phyloP scores from a whole-genome alignment of 176 grass and related monocot genomes.

The Eragrostis nindensis region DNA sequence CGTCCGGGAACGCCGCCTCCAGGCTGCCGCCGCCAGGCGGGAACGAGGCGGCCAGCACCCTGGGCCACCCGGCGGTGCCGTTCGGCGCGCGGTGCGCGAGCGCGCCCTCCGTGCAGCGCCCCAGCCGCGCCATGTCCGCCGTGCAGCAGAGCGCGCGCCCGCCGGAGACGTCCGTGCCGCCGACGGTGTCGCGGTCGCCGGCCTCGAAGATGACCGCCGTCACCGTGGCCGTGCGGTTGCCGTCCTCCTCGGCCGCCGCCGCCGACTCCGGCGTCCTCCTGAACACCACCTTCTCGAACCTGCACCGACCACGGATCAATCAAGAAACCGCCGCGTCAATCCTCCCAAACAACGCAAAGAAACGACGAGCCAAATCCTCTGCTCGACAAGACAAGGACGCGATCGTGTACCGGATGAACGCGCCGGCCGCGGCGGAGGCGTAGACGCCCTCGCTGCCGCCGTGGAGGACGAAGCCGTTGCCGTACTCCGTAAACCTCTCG shows the following conservation, averaged over 20 bases:
- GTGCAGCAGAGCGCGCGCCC: conserved; percentile 72
- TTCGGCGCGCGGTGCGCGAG: conserved; percentile 44
- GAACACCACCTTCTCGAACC: conserved; percentile 81
- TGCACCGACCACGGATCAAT: conserved; percentile 19
- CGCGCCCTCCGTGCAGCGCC: conserved; percentile 55
- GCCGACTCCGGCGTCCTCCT: conserved; percentile 50
- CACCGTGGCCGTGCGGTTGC: conserved; percentile 48
- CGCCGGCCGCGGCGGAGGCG: conserved; percentile 50
- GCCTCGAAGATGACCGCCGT: conserved; percentile 69
- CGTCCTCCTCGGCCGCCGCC: conserved; percentile 18
- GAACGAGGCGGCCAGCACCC: conserved; percentile 52
- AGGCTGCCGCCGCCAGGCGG: conserved; percentile 1
- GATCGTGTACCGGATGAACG: conserved; percentile 63
- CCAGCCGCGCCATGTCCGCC: conserved; percentile 43
- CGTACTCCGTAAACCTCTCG: conserved; percentile 43
- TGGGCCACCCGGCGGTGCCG: conserved; percentile 44
- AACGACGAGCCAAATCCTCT: neutral
- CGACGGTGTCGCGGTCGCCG: conserved; percentile 47
- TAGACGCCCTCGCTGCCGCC: conserved; percentile 86
- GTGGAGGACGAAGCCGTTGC: conserved; percentile 73
- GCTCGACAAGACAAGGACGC: neutral
- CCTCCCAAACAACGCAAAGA: neutral
- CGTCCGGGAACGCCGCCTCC: conserved; percentile 46
- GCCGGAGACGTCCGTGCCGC: conserved; percentile 35
- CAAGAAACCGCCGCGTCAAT: neutral